Evolutionary conservation across 108 stramenopile species (phyloP).

Genomic region (Poteriospumella lacustris): DNA sequence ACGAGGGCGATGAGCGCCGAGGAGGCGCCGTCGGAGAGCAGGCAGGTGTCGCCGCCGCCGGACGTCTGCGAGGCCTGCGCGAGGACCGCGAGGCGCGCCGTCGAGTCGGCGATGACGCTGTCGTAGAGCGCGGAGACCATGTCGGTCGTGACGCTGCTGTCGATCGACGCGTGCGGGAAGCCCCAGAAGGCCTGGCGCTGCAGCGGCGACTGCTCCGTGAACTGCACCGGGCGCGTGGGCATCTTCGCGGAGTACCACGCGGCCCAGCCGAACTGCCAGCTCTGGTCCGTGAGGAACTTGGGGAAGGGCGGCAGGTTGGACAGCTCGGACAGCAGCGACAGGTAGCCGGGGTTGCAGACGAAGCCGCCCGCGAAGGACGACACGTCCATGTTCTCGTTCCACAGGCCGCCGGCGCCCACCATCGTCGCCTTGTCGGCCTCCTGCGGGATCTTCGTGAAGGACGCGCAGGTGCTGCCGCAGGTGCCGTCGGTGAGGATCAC

Average conservation of each 20-base stretch:
- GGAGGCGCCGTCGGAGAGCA: background rate
- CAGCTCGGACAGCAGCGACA: background rate
- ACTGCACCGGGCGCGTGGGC: background rate
- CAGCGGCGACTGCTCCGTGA: background rate
- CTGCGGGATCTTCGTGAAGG: constrained; percentile 19
- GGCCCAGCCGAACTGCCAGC: constrained; percentile 9
- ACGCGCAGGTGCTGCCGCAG: constrained; percentile 17
- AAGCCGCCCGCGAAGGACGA: constrained; percentile 13
- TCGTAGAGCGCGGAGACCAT: constrained; percentile 13
- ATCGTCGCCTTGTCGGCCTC: background rate
- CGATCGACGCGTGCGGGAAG: constrained; percentile 3
- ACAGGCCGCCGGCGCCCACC: background rate
- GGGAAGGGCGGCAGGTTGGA: background rate
- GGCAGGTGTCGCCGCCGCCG: background rate
- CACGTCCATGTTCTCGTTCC: constrained; percentile 14
- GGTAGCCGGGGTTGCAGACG: constrained; percentile 10
- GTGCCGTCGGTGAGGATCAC: constrained; percentile 4
- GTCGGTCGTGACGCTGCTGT: background rate
- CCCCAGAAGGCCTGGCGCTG: constrained; percentile 12
- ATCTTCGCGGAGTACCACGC: background rate
- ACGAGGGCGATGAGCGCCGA: background rate
- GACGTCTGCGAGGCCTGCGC: background rate
- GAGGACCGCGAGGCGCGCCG: background rate
- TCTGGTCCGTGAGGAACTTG: constrained; percentile 9
- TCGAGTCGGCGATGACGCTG: background rate